phyloP scores from a whole-genome alignment of 768 basidiomycete genomes.

The Piloderma croceum region DNA sequence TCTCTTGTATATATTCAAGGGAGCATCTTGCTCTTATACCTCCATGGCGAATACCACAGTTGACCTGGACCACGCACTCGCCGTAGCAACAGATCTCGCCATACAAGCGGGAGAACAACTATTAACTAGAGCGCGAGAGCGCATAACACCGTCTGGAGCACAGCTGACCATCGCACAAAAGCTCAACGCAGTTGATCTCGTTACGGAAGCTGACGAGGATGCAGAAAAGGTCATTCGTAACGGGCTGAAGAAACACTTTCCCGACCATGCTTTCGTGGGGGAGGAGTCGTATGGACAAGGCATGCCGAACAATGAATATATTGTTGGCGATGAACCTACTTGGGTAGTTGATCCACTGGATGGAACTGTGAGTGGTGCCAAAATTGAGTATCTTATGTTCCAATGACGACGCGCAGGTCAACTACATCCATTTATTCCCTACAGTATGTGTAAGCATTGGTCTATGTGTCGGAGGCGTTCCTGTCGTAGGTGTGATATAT shows the following conservation, averaged over 20 bases:
- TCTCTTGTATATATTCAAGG: too few species aligned
- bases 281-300: conserved; percentile 24
- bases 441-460: conserved; percentile 22
- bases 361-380: conserved; percentile 22
- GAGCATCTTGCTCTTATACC: too few species aligned
- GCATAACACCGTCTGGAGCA: too few species aligned
- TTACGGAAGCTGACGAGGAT: conserved; percentile 18
- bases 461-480: conserved; percentile 18
- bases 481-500: conserved; percentile 20
- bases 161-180: too few species aligned
- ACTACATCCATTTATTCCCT: conserved; percentile 9
- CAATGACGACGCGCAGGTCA: not conserved
- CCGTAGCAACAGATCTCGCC: too few species aligned
- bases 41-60: too few species aligned
- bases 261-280: conserved; percentile 19
- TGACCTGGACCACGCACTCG: too few species aligned
- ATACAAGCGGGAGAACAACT: too few species aligned
- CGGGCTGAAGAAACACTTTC: conserved; percentile 10
- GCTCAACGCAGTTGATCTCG: conserved; percentile 22
- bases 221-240: conserved; percentile 21
- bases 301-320: conserved; percentile 20
- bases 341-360: conserved; percentile 24
- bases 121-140: too few species aligned
- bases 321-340: conserved; percentile 19
- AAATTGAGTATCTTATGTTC: conserved; percentile 22